Conservation (phyloP, 768 basidiomycete genomes). For the Hygrophorus russula region DNA sequence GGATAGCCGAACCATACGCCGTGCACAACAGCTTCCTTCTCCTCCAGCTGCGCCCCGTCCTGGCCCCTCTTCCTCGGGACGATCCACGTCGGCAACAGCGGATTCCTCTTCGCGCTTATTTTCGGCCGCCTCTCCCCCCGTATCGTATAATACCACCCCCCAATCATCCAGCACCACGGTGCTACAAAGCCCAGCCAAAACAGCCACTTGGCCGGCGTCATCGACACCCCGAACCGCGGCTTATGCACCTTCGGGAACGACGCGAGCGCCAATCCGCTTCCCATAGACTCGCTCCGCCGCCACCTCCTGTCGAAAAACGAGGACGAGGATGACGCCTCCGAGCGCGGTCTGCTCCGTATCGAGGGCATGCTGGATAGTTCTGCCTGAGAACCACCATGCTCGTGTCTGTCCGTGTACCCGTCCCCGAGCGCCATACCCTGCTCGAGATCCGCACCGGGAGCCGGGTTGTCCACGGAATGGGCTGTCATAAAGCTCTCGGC, state of each 20-base stretch:
- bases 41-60: background rate
- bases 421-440: background rate
- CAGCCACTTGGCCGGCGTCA: conserved; percentile 43
- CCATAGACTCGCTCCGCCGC: conserved; percentile 29
- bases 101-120: conserved; percentile 7
- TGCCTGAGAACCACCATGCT: background rate
- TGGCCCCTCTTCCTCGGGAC: conserved; percentile 11
- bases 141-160: conserved; percentile 58
- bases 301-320: conserved; percentile 41
- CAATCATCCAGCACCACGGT: conserved; percentile 67
- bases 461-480: conserved; percentile 8
- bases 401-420: background rate
- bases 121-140: conserved; percentile 30
- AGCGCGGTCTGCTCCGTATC: background rate
- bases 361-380: background rate
- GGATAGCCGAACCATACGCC: conserved; percentile 49
- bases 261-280: conserved; percentile 17
- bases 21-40: conserved; percentile 28
- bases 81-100: conserved; percentile 28
- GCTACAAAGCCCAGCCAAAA: conserved; percentile 69
- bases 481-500: conserved; percentile 52
- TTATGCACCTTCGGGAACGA: conserved; percentile 21
- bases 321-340: conserved; percentile 29
- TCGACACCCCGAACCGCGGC: conserved; percentile 15
- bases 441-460: background rate